phyloP scores from a whole-genome alignment of 2,329 filamentous ascomycete genomes.

The Gnomoniopsis smithogilvyi region DNA sequence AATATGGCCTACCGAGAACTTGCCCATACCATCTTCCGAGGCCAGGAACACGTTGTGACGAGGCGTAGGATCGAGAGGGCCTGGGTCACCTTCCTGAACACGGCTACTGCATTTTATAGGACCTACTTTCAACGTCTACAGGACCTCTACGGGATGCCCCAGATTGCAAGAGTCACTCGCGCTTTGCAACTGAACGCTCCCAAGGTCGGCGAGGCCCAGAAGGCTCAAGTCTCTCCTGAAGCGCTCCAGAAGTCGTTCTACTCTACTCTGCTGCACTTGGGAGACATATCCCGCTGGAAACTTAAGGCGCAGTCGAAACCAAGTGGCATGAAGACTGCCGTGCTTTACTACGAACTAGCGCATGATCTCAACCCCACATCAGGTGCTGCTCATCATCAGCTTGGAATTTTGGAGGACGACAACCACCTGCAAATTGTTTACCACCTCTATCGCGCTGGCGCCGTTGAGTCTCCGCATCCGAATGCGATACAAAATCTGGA shows the following conservation, averaged over 20 bases:
- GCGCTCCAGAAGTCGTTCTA: constrained; percentile 73
- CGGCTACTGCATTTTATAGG: constrained; percentile 84
- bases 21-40: constrained; percentile 50
- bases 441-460: constrained; percentile 81
- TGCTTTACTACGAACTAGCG: constrained; percentile 83
- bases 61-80: constrained; percentile 77
- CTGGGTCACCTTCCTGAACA: constrained; percentile 82
- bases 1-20: constrained; percentile 75
- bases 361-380: constrained; percentile 73
- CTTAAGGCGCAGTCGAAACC: constrained; percentile 69
- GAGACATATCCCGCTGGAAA: constrained; percentile 87
- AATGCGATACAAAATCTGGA: constrained; percentile 74
- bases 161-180: constrained; percentile 38
- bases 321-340: constrained; percentile 73
- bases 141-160: constrained; percentile 51
- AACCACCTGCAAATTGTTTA: constrained; percentile 85
- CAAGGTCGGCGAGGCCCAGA: constrained; percentile 39
- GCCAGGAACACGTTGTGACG: constrained; percentile 53
- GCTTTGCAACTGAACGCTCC: constrained; percentile 42
- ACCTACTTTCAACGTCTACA: constrained; percentile 78
- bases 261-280: constrained; percentile 78
- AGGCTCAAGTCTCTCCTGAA: constrained; percentile 49
- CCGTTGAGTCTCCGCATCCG: constrained; percentile 70
- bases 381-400: constrained; percentile 83
- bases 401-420: constrained; percentile 78